These are phyloP conservation scores for Stropharia rugosoannulata DNA, from an alignment of 768 basidiomycete genomes.

Conservation along the genomic window DNA sequence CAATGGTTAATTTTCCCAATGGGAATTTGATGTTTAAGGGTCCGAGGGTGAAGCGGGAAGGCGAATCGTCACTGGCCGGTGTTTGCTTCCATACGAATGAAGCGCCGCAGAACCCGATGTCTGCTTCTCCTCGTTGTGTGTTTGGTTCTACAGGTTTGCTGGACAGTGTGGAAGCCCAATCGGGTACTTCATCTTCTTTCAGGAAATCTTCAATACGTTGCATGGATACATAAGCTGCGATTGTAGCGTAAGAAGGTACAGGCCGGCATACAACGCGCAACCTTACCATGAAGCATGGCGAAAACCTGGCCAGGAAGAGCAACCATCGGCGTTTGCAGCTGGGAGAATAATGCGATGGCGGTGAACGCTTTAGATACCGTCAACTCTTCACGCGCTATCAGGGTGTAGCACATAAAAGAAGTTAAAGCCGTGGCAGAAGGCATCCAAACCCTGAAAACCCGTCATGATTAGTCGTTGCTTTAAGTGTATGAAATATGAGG, in stretches of 20 bases:
- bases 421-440: slow-evolving; percentile 66
- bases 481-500: slow-evolving; percentile 9
- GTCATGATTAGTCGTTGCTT: background rate
- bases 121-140: slow-evolving; percentile 15
- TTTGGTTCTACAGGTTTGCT: slow-evolving; percentile 6
- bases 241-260: slow-evolving; percentile 4
- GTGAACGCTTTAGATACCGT: slow-evolving; percentile 85
- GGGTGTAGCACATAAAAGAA: slow-evolving; percentile 66
- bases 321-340: slow-evolving; percentile 69
- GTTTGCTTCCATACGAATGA: slow-evolving; percentile 56
- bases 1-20: slow-evolving; percentile 50
- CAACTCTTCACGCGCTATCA: slow-evolving; percentile 60
- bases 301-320: slow-evolving; percentile 62
- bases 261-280: background rate
- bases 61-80: slow-evolving; percentile 22
- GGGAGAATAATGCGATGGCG: slow-evolving; percentile 71
- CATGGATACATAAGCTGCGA: slow-evolving; percentile 74
- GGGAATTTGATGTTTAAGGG: slow-evolving; percentile 62
- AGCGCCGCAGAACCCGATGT: slow-evolving; percentile 54
- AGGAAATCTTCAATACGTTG: slow-evolving; percentile 77
- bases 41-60: slow-evolving; percentile 51
- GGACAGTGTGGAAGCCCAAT: slow-evolving; percentile 72
- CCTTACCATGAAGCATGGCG: slow-evolving; percentile 58
- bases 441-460: slow-evolving; percentile 59
- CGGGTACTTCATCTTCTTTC: slow-evolving; percentile 71